These are phyloP conservation scores for Cicer bijugum DNA, from an alignment of 306 rosid genomes.

Conservation along the genomic window DNA sequence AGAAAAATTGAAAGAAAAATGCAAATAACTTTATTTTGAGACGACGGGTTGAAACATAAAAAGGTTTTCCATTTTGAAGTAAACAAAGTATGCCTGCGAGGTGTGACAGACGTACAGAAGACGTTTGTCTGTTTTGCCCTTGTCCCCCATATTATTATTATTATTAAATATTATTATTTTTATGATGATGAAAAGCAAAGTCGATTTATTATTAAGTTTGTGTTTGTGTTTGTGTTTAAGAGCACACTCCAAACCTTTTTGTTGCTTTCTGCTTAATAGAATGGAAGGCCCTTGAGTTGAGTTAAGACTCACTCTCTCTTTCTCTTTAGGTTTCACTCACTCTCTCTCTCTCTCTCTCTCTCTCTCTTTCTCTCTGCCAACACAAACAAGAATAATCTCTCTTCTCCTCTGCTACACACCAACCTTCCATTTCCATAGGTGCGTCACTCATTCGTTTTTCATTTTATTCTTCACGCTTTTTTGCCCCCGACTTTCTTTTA, in stretches of 20 bases:
- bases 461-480: background rate
- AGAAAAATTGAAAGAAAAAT: too few species aligned
- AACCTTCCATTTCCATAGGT: constrained; percentile 44
- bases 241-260: constrained; percentile 59
- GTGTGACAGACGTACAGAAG: constrained; percentile 5
- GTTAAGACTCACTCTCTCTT: constrained; percentile 37
- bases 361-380: background rate
- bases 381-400: constrained; percentile 34
- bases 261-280: constrained; percentile 83
- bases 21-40: too few species aligned
- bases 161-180: too few species aligned
- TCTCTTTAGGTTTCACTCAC: constrained; percentile 34
- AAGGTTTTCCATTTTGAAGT: background rate
- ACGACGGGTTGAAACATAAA: background rate
- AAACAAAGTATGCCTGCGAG: background rate
- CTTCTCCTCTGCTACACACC: constrained; percentile 33
- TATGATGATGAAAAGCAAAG: background rate
- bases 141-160: background rate
- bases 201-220: background rate
- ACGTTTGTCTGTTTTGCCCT: constrained; percentile 47
- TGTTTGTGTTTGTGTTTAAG: background rate
- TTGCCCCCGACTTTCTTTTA: background rate
- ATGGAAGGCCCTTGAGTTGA: constrained; percentile 72
- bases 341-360: background rate
- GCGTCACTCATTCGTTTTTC: background rate